phyloP scores from a whole-genome alignment of 1,139 yeast species.

The Candida neerlandica region DNA sequence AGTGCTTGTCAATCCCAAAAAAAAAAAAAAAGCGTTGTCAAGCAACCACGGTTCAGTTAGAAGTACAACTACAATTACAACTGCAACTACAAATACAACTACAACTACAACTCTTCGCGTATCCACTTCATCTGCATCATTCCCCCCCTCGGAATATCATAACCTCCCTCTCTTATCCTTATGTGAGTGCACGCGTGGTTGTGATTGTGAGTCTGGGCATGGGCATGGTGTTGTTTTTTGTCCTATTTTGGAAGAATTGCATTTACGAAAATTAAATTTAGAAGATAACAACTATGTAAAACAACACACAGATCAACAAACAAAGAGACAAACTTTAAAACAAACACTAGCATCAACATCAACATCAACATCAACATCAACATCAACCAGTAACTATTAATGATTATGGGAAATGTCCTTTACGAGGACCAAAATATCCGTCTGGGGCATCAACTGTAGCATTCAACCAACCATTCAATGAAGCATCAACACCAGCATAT shows the following conservation, averaged over 20 bases:
- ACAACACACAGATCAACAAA: neutral
- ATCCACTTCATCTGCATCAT: too few species aligned
- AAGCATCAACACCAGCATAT: conserved; percentile 44
- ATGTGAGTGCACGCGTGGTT: neutral
- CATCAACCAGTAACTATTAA: too few species aligned
- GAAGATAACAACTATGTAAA: neutral
- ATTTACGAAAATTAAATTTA: neutral
- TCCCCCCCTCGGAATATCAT: too few species aligned
- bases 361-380: neutral
- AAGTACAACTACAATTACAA: too few species aligned
- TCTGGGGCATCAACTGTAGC: conserved; percentile 30
- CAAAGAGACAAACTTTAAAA: neutral
- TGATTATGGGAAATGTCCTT: conserved; percentile 37
- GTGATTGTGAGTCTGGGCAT: too few species aligned
- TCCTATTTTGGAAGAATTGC: neutral
- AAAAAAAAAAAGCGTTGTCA: too few species aligned
- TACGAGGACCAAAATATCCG: conserved; percentile 51
- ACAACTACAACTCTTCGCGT: too few species aligned
- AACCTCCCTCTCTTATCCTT: neutral
- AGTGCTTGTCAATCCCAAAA: too few species aligned
- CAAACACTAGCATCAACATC: neutral
- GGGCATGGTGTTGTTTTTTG: neutral
- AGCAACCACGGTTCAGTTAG: too few species aligned
- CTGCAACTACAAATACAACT: too few species aligned
- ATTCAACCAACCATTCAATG: conserved; percentile 24